Evolutionary conservation across 106 monocot genomes (phyloP).

Genomic region (Posidonia australis): DNA sequence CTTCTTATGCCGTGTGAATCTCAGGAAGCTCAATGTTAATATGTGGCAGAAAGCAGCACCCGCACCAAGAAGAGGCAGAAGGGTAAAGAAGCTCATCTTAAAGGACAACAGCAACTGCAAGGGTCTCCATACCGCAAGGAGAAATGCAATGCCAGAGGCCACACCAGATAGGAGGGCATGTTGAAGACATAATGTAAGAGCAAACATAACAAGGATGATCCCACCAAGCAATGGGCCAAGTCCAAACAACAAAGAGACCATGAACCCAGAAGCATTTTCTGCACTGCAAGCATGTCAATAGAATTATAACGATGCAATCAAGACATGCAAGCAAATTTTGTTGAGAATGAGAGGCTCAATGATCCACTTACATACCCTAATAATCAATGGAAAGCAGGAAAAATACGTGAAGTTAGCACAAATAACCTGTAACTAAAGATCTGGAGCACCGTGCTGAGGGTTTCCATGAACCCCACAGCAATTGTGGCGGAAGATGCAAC

Average conservation of each 20-base stretch:
- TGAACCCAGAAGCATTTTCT: slow-evolving; percentile 69
- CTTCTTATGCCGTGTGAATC: slow-evolving; percentile 45
- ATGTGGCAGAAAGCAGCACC: slow-evolving; percentile 44
- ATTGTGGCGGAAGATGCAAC: slow-evolving; percentile 94
- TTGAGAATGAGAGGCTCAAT: too few relatives aligned
- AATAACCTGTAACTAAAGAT: slow-evolving; percentile 52
- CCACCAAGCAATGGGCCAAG: slow-evolving; percentile 90
- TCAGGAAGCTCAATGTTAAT: slow-evolving; percentile 34
- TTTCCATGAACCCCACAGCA: slow-evolving; percentile 99
- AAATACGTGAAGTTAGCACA: neutral
- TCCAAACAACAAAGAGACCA: slow-evolving; percentile 72
- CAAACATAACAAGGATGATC: slow-evolving; percentile 45
- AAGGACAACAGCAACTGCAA: slow-evolving; percentile 56
- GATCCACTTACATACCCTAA: too few relatives aligned
- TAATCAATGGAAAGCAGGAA: too few relatives aligned
- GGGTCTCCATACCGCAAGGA: slow-evolving; percentile 81
- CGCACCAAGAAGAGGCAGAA: slow-evolving; percentile 28
- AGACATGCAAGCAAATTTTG: too few relatives aligned
- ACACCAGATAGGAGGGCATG: slow-evolving; percentile 77
- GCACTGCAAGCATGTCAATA: slow-evolving; percentile 37
- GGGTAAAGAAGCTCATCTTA: slow-evolving; percentile 56
- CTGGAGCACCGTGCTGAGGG: slow-evolving; percentile 61
- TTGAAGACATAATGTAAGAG: slow-evolving; percentile 41
- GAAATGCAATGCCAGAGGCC: slow-evolving; percentile 71
- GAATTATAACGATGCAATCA: neutral